Base-by-base conservation (phyloP, 2,329 filamentous ascomycete species). In the Aspergillus sp. region DNA sequence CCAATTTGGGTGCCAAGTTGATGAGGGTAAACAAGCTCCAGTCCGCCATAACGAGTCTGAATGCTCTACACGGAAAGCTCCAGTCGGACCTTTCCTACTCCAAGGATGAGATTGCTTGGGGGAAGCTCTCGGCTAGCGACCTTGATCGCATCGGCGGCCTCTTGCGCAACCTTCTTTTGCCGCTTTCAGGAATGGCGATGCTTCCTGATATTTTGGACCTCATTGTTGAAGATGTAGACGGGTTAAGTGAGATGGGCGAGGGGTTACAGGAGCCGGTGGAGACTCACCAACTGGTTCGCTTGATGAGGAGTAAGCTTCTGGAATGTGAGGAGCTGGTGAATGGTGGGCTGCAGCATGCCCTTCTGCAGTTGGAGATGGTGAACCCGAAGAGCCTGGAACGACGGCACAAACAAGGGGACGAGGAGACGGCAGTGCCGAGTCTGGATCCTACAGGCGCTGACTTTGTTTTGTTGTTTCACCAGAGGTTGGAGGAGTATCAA, bases 91-190 rank as follows among this genome's bases (percentile, higher is more conserved):
- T 92, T 23, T 80, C 84, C 2, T 92, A 91, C 71, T 90, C 89
- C 0, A 91, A 91, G 74, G 82, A 89, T 55, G 90, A 93, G 66
- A 77, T 89, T n/a, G 89, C 88, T 0, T 87, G 85, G 77, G 90
- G 89, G 2, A 90, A 89, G 65, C 75, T 92, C 5, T 83, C 84
- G n/a, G 84, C 88, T 0, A 83, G 87, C 46, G 89, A 92, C 64
- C 73, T 92, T 8, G 82, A 85, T 60, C 76, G 83, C 25, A 81
- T 90, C 3, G 85, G 84, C 62, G 81, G 79, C 49, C 76, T 85
- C 1, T 73, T 92, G n/a, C 83, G 87, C n/a, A 77, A 77, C 13
- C 82, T 91, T 48, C 78, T 89, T 62, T 80, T 91, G 15, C 89
- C 90, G 0, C 74, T 90, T 13, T 77, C 87, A 17, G 89, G 90